Evolutionary conservation across 1,284 basidiomycete species (phyloP), one percentile per base, ranked within the genome.

Genomic region (Cerioporus squamosus): DNA sequence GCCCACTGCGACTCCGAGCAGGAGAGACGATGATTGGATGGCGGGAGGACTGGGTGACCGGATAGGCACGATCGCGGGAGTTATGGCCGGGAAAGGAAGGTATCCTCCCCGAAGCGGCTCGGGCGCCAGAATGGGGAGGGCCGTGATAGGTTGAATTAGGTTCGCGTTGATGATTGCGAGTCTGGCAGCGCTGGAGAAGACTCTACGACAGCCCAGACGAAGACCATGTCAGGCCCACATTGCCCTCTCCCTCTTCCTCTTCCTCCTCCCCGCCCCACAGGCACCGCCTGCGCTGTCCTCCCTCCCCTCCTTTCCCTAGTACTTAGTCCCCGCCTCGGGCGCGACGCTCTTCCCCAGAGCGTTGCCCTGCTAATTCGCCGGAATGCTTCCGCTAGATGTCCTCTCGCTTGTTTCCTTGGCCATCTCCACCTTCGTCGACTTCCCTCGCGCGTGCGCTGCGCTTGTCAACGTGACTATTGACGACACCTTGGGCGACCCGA

Each of bases 401-500:
- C 39, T 55, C 18, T 38, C 57, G 17, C 51, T 60, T 31, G 45
- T 49, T 20, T 43, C 53, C 40, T 18, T 52, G 39, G 20, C 46
- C 51, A 40, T 53, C 48, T 44, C 47, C 49, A 5, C 40, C 31
- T 29, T 51, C 24, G 44, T 43, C 48, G 38, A 31, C 7, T n/a
- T 47, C 20, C 38, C 48, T 48, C 54, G 12, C 40, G 59, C 46
- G 38, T 54, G 51, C 23, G 73, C 70, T 14, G 66, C 69, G 7
- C 65, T 78, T 7, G 70, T 74, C 17, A 78, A 77, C 59, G 68
- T 77, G 3, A 74, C 76, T 1, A 76, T 81, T 29, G 79, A 81
- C 64, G 79, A 81, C 57, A 70, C 75, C 1, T 68, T 67, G n/a
- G 72, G 75, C 29, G 74, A 77, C 56, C 66, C 74, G 2, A 42